Evolutionary conservation across 2,329 filamentous ascomycete species (phyloP).

Genomic region (Paecilomyces niveus): DNA sequence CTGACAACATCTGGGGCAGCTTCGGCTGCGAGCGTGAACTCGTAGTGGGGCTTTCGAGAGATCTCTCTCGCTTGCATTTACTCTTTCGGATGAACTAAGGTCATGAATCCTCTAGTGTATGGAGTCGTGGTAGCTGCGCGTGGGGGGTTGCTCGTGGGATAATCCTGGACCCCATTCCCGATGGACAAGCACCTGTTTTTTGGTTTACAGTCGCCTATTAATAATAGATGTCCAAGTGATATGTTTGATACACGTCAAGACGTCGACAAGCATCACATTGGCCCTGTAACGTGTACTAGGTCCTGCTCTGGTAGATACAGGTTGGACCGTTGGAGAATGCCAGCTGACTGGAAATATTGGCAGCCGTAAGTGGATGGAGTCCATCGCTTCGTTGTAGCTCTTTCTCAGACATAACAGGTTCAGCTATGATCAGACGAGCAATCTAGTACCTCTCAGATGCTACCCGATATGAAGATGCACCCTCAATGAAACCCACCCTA

Average conservation of each 20-base stretch:
- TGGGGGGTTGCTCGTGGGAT: not conserved
- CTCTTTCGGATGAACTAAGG: not conserved
- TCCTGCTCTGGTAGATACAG: not conserved
- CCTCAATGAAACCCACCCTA: not conserved
- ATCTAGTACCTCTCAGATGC: not conserved
- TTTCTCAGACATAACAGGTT: not conserved
- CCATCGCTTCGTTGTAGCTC: not conserved
- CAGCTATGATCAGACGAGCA: not conserved
- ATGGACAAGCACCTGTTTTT: not conserved
- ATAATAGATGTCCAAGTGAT: not conserved
- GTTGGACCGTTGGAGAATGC: not conserved
- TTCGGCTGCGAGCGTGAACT: too few species aligned
- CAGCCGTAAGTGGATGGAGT: not conserved
- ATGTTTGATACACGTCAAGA: not conserved
- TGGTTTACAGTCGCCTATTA: not conserved
- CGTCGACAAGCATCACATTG: not conserved
- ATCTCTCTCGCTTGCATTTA: not conserved
- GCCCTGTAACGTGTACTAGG: not conserved
- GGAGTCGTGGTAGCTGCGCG: not conserved
- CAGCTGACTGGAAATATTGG: not conserved
- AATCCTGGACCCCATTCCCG: not conserved
- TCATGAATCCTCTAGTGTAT: not conserved
- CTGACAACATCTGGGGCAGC: too few species aligned
- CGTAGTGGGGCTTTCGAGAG: not conserved
- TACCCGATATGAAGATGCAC: not conserved